phyloP scores from a whole-genome alignment of 768 basidiomycete species.

The Calocybe cyanea region DNA sequence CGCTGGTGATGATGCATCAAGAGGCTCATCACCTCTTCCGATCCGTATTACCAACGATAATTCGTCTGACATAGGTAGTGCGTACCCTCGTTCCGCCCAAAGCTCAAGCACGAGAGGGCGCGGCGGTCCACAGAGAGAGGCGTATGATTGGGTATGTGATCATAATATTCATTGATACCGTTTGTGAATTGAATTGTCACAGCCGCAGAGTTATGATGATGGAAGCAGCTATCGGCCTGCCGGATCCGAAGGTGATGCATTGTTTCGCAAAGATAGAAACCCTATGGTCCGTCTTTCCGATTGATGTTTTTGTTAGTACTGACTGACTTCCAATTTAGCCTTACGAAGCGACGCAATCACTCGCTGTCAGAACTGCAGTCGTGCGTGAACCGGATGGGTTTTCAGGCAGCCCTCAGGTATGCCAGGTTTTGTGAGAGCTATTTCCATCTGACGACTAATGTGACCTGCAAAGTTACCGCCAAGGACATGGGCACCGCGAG shows the following conservation, averaged over 20 bases:
- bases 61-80: slow-evolving; percentile 6
- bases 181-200: no score
- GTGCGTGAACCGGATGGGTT: slow-evolving; percentile 1
- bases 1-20: not conserved
- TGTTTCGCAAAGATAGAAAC: slow-evolving; percentile 9
- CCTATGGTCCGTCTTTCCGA: slow-evolving; percentile 13
- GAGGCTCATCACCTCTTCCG: slow-evolving; percentile 8
- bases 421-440: not conserved
- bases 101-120: slow-evolving; percentile 12
- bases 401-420: slow-evolving; percentile 9
- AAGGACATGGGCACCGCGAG: slow-evolving; percentile 21
- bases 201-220: not conserved
- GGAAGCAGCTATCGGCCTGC: slow-evolving; percentile 9
- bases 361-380: slow-evolving; percentile 4
- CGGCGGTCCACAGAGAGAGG: slow-evolving; percentile 21
- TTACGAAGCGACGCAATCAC: slow-evolving; percentile 8
- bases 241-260: slow-evolving; percentile 8
- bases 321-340: not conserved
- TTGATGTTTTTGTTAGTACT: not conserved
- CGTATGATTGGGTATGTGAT: slow-evolving; percentile 23
- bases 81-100: slow-evolving; percentile 3
- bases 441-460: not conserved
- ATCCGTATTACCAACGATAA: slow-evolving; percentile 1
- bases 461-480: slow-evolving; percentile 2
- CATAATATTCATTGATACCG: not conserved